phyloP scores from a whole-genome alignment of 208 protist species.

The Wallacemonas sp. region DNA sequence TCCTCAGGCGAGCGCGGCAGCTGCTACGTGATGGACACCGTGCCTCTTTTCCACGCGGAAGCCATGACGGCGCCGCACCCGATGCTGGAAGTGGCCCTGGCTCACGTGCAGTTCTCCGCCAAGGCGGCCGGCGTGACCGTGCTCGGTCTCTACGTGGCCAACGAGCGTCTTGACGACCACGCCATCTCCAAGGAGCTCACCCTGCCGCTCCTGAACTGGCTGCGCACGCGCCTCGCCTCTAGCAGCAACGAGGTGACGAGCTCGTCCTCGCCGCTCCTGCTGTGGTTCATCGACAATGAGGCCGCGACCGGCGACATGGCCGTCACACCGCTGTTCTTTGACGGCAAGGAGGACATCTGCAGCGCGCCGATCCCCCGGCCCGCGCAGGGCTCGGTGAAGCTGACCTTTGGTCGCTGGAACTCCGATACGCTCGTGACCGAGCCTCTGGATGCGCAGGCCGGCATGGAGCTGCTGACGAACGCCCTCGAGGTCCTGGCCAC shows the following conservation, averaged over 20 bases:
- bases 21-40: slow-evolving; percentile 65
- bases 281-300: slow-evolving; percentile 74
- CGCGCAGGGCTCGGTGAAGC: slow-evolving; percentile 16
- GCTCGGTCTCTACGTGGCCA: slow-evolving; percentile 84
- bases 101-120: slow-evolving; percentile 65
- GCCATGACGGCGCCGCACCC: slow-evolving; percentile 79
- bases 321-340: slow-evolving; percentile 45
- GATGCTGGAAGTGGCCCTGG: slow-evolving; percentile 82
- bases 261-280: slow-evolving; percentile 23
- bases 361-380: slow-evolving; percentile 3
- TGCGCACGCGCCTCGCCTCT: slow-evolving; percentile 37
- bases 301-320: slow-evolving; percentile 43
- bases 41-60: slow-evolving; percentile 82
- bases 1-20: slow-evolving; percentile 26
- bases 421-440: slow-evolving; percentile 68
- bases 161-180: slow-evolving; percentile 69
- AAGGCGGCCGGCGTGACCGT: slow-evolving; percentile 67
- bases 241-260: slow-evolving; percentile 17
- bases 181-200: slow-evolving; percentile 39
- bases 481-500: slow-evolving; percentile 75
- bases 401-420: slow-evolving; percentile 79
- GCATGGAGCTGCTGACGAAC: slow-evolving; percentile 62
- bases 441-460: slow-evolving; percentile 43
- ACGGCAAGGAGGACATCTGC: slow-evolving; percentile 28
- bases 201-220: slow-evolving; percentile 39